Conservation (phyloP, 2,329 filamentous ascomycete genomes). For the Chrysoporthe cubensis region DNA sequence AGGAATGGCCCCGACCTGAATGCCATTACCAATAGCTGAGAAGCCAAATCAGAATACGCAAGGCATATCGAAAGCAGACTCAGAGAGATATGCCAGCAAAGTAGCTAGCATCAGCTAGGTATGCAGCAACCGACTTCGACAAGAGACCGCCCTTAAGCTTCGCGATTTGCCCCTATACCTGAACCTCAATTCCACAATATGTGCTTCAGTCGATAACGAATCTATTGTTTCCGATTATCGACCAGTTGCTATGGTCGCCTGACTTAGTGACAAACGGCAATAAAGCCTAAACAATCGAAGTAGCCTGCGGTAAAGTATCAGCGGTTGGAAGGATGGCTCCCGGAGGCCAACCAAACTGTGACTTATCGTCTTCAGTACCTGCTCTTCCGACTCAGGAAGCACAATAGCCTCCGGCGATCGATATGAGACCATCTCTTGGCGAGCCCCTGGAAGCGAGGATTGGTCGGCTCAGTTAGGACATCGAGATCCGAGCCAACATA, state of each 20-base stretch:
- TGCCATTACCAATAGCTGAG: slow-evolving; percentile 35
- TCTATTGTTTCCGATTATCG: slow-evolving; percentile 8
- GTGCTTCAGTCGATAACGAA: slow-evolving; percentile 15
- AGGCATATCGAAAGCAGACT: not conserved
- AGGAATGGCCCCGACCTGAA: slow-evolving; percentile 36
- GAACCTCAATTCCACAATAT: slow-evolving; percentile 9
- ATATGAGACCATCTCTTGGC: slow-evolving; percentile 21
- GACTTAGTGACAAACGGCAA: slow-evolving; percentile 21
- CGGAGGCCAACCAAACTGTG: not conserved
- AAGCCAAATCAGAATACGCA: slow-evolving; percentile 20
- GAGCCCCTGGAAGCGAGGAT: slow-evolving; percentile 12
- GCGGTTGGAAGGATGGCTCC: too few species aligned
- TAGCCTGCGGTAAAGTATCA: slow-evolving; percentile 6
- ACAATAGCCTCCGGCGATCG: slow-evolving; percentile 13
- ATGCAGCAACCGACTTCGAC: slow-evolving; percentile 19
- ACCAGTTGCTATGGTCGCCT: slow-evolving; percentile 23
- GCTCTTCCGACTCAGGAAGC: slow-evolving; percentile 17
- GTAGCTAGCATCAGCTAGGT: slow-evolving; percentile 21
- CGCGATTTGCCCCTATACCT: slow-evolving; percentile 7
- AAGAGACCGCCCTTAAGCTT: slow-evolving; percentile 28
- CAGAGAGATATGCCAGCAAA: slow-evolving; percentile 28
- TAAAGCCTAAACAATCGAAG: slow-evolving; percentile 6
- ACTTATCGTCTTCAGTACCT: slow-evolving; percentile 16
- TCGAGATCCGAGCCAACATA: slow-evolving; percentile 4
- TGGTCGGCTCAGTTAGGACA: slow-evolving; percentile 2